Conservation (phyloP, 2,329 filamentous ascomycete species). For the Peltaster fructicola region DNA sequence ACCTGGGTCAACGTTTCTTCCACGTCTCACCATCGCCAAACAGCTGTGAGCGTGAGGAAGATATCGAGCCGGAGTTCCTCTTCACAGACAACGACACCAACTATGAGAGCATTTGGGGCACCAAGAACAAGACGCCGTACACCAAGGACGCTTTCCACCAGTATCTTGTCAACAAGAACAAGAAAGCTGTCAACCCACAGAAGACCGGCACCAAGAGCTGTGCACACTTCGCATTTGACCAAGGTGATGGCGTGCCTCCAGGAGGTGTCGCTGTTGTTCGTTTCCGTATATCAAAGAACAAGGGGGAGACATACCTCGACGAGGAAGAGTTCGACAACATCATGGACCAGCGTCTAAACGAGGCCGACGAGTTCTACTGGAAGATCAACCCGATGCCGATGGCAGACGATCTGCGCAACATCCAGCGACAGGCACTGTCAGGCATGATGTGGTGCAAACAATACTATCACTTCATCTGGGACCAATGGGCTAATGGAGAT, state of each 20-base stretch:
- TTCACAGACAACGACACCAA: conserved; percentile 98
- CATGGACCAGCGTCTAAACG: conserved; percentile 68
- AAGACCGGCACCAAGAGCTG: conserved; percentile 72
- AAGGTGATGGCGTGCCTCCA: conserved; percentile 69
- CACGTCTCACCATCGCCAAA: conserved; percentile 81
- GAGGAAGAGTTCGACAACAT: conserved; percentile 86
- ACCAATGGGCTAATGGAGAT: conserved; percentile 93
- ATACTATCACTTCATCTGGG: conserved; percentile 92
- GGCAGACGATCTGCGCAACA: conserved; percentile 82
- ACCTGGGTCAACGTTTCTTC: conserved; percentile 66
- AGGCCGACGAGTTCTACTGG: conserved; percentile 93
- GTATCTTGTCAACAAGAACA: conserved; percentile 66
- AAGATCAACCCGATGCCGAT: conserved; percentile 84
- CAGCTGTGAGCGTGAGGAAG: conserved; percentile 57
- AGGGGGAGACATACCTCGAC: conserved; percentile 58
- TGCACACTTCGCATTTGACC: conserved; percentile 84
- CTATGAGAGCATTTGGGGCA: conserved; percentile 55
- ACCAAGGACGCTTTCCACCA: conserved; percentile 94
- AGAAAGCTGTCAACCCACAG: conserved; percentile 63
- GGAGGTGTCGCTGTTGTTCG: conserved; percentile 91
- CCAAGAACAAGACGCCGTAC: conserved; percentile 62
- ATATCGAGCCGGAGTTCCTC: conserved; percentile 68
- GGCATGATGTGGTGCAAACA: conserved; percentile 99
- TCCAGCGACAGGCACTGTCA: conserved; percentile 83
- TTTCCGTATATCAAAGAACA: conserved; percentile 64